These are phyloP conservation scores for Escovopsis sp. DNA, from an alignment of 2,329 filamentous ascomycete species.

Conservation along the genomic window DNA sequence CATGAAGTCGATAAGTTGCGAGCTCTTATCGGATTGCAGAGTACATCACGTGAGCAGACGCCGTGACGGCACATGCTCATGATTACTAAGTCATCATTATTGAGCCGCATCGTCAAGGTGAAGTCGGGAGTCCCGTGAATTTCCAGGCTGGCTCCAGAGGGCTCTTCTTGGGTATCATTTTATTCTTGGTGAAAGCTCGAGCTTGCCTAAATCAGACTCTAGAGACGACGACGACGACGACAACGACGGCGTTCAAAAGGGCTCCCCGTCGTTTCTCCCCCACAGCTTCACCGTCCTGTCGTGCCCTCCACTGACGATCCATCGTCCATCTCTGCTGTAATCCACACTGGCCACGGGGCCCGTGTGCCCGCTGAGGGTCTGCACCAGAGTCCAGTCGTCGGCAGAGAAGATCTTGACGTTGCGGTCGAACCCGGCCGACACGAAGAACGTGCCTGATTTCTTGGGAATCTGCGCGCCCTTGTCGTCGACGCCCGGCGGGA, in stretches of 20 bases:
- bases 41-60: too few relatives aligned
- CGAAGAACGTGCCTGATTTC: slow-evolving; percentile 82
- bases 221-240: too few relatives aligned
- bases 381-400: slow-evolving; percentile 86
- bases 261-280: slow-evolving; percentile 66
- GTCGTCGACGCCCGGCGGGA: slow-evolving; percentile 44
- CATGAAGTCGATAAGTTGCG: too few relatives aligned
- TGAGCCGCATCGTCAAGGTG: too few relatives aligned
- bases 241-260: slow-evolving; percentile 12
- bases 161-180: neutral
- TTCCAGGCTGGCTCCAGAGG: too few relatives aligned
- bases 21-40: too few relatives aligned
- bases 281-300: slow-evolving; percentile 94
- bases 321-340: slow-evolving; percentile 69
- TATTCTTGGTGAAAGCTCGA: neutral
- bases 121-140: too few relatives aligned
- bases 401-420: slow-evolving; percentile 93
- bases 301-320: slow-evolving; percentile 90
- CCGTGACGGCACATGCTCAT: too few relatives aligned
- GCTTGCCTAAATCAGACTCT: neutral
- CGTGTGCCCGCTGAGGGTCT: slow-evolving; percentile 78
- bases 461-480: slow-evolving; percentile 58
- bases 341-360: slow-evolving; percentile 87
- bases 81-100: too few relatives aligned
- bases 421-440: slow-evolving; percentile 83